These are phyloP conservation scores for Recurvomyces mirabilis DNA, from an alignment of 495 filamentous ascomycete genomes.

Conservation along the genomic window DNA sequence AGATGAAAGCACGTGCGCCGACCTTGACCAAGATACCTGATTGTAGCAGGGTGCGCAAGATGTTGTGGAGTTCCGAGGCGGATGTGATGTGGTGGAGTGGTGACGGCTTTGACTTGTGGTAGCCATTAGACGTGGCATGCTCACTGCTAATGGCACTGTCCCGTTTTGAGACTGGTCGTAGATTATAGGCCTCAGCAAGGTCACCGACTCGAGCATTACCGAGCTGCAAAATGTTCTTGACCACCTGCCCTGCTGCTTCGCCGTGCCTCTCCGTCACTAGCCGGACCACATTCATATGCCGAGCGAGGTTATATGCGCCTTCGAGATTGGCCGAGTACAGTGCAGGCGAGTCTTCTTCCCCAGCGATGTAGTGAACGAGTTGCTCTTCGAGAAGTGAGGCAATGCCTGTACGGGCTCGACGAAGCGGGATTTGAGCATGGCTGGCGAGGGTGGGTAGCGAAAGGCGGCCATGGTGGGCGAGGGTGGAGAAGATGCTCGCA, in stretches of 20 bases:
- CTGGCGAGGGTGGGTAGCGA: conserved; percentile 52
- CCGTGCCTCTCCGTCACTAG: conserved; percentile 61
- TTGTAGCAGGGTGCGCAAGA: conserved; percentile 36
- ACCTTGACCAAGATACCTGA: conserved; percentile 41
- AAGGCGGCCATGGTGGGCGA: conserved; percentile 69
- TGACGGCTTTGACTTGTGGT: background rate
- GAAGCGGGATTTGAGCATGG: conserved; percentile 53
- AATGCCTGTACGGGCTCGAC: conserved; percentile 65
- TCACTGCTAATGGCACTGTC: conserved; percentile 21
- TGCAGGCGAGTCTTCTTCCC: conserved; percentile 38
- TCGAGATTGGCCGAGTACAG: conserved; percentile 70
- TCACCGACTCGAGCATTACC: conserved; percentile 60
- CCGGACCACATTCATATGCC: conserved; percentile 71
- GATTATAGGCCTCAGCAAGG: conserved; percentile 14
- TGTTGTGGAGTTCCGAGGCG: conserved; percentile 29
- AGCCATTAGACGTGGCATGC: conserved; percentile 22
- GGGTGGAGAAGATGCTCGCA: conserved; percentile 61
- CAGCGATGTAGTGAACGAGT: conserved; percentile 60
- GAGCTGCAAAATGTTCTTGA: conserved; percentile 61
- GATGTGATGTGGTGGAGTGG: background rate
- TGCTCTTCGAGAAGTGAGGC: conserved; percentile 80
- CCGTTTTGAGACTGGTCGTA: conserved; percentile 5
- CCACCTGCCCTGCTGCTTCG: conserved; percentile 52
- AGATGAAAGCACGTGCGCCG: conserved; percentile 40
- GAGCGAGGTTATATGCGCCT: conserved; percentile 65